phyloP scores from a whole-genome alignment of 305 asterid species.

The Petunia hybrid region DNA sequence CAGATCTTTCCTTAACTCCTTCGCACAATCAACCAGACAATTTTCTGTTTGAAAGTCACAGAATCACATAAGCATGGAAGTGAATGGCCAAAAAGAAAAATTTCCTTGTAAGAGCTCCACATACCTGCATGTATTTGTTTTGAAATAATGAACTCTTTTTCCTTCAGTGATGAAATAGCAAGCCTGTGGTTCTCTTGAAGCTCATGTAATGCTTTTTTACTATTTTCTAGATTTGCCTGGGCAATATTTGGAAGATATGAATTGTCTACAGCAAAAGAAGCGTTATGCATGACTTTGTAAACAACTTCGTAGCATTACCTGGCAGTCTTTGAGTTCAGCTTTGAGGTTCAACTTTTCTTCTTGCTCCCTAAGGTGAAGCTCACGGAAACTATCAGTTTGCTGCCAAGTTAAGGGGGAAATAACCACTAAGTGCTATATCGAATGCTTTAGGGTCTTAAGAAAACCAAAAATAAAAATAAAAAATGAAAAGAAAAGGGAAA shows the following conservation, averaged over 20 bases:
- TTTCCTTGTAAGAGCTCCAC: slow-evolving; percentile 9
- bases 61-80: slow-evolving; percentile 27
- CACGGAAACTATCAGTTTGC: slow-evolving; percentile 66
- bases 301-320: slow-evolving; percentile 52
- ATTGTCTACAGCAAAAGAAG: slow-evolving; percentile 4
- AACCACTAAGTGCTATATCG: neutral
- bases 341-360: slow-evolving; percentile 67
- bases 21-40: slow-evolving; percentile 67
- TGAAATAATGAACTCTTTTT: slow-evolving; percentile 64
- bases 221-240: slow-evolving; percentile 63
- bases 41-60: slow-evolving; percentile 57
- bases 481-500: slow-evolving; percentile 10
- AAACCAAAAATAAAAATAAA: slow-evolving; percentile 12
- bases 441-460: slow-evolving; percentile 21
- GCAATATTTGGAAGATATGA: slow-evolving; percentile 36
- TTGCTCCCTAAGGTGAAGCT: slow-evolving; percentile 73
- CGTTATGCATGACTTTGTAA: slow-evolving; percentile 25
- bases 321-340: slow-evolving; percentile 73
- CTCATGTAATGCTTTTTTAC: slow-evolving; percentile 59
- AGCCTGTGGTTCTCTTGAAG: slow-evolving; percentile 61
- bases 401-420: slow-evolving; percentile 35
- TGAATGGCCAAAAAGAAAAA: slow-evolving; percentile 26
- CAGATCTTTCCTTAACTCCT: slow-evolving; percentile 62
- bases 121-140: slow-evolving; percentile 73
- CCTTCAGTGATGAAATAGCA: slow-evolving; percentile 61